Evolutionary conservation across 805 yeast species (phyloP), one percentile per base, ranked within the genome.

Genomic region (Nakazawaea populi): DNA sequence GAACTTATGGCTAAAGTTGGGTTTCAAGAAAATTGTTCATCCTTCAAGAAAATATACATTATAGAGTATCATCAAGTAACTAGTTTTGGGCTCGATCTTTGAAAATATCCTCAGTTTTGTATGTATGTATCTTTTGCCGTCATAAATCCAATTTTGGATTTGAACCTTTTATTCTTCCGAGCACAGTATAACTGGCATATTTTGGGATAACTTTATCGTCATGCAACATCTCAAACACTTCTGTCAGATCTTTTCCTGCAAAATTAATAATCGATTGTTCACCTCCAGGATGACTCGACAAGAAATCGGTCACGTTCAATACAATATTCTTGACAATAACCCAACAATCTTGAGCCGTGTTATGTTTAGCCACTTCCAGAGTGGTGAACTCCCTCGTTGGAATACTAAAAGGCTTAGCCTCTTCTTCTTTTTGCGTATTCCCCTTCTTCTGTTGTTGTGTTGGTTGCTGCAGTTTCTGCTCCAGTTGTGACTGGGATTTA

Each of bases 181-280:
- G 62, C 2, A 79, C 80, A 54, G 75, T 67, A 30, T 66, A 63
- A 1, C 68, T 63, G 2, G 81, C 80, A 53, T 77, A 77, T 52
- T 77, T 69, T 1, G 74, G 67, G 48, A 80, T 68, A 47, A 80
- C 80, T 46, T 69, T 69, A 55, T 81, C 86, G 51, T 79, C 82
- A 59, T 81, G 86, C 48, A 80, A 64, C 79, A 75, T 73, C 41
- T 76, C 80, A 59, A 79, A 81, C 24, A 77, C 79, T 50, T 67
- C 73, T 28, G 85, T 80, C 55, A 86, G 86, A 64, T 87, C 92
- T 53, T 71, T 70, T 39, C 95, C 95, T 36, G 85, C 94, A 58
- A 76, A 73, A 56, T 84, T 90, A 35, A 76, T 62, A 48, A 87
- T 74, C 32, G 85, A 82, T 60, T 83, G 90, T 55, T 80, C 86